Conservation (phyloP, 2,329 filamentous ascomycete species). For the Fusarium cicatricum region DNA sequence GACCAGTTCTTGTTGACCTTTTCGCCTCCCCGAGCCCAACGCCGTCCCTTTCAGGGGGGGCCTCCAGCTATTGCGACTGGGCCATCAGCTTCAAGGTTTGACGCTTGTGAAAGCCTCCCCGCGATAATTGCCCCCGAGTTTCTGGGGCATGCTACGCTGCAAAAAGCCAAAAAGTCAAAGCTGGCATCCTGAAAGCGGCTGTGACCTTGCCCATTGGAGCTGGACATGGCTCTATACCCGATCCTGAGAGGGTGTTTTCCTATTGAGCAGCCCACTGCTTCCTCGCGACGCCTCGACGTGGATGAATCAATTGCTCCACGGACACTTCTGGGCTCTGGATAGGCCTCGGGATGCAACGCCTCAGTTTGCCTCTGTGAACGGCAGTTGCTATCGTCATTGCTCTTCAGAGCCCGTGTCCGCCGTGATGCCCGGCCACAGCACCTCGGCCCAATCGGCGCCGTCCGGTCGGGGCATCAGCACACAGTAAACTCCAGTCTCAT, state of each 20-base stretch:
- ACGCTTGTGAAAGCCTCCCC: too few relatives aligned
- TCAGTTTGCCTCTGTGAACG: slow-evolving; percentile 29
- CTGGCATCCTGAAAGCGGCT: slow-evolving; percentile 26
- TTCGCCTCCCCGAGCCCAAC: slow-evolving; percentile 30
- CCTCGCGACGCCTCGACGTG: slow-evolving; percentile 29
- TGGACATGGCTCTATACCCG: slow-evolving; percentile 22
- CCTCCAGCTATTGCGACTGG: too few relatives aligned
- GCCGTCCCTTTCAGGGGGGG: not conserved
- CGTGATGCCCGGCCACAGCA: slow-evolving; percentile 10
- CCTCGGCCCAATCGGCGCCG: slow-evolving; percentile 26
- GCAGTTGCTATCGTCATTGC: not conserved
- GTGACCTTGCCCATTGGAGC: too few relatives aligned
- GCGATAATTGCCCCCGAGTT: slow-evolving; percentile 14
- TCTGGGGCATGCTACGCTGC: too few relatives aligned
- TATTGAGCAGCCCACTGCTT: slow-evolving; percentile 21
- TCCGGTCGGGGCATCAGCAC: slow-evolving; percentile 25
- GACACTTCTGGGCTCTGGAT: slow-evolving; percentile 8
- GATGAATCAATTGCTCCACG: slow-evolving; percentile 17
- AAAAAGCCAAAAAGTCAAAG: too few relatives aligned
- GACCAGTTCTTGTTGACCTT: slow-evolving; percentile 20
- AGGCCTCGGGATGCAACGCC: slow-evolving; percentile 11
- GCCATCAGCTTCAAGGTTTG: slow-evolving; percentile 18
- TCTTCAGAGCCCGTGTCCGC: not conserved
- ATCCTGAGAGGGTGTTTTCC: slow-evolving; percentile 28
- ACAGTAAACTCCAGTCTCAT: not conserved